phyloP scores from a whole-genome alignment of 2,329 filamentous ascomycete genomes.

The Proliferodiscus dingleyae region DNA sequence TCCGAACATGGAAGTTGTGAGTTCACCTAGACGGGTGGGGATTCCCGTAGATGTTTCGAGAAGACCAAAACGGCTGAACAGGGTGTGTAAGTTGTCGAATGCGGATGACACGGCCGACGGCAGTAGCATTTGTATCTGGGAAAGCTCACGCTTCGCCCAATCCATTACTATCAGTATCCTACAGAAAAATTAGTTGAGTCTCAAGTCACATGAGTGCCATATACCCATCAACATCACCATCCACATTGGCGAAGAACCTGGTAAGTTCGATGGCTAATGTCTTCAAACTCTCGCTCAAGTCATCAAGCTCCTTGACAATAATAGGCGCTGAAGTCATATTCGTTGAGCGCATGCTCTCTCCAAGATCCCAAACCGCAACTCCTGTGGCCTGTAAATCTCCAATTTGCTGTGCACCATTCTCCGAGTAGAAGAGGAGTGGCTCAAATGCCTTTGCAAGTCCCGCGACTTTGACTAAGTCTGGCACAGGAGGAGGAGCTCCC shows the following conservation, averaged over 20 bases:
- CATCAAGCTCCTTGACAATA: conserved; percentile 81
- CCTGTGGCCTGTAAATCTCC: conserved; percentile 86
- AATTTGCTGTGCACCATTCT: conserved; percentile 81
- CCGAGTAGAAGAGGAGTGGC: conserved; percentile 90
- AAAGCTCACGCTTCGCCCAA: conserved; percentile 84
- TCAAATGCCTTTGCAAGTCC: conserved; percentile 88
- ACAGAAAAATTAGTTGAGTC: conserved; percentile 19
- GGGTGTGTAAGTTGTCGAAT: conserved; percentile 77
- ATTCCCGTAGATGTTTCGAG: conserved; percentile 50
- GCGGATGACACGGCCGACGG: conserved; percentile 62
- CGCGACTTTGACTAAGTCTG: conserved; percentile 86
- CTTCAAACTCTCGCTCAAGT: conserved; percentile 79
- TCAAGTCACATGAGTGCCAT: conserved; percentile 22
- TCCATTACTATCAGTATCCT: conserved; percentile 93
- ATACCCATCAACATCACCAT: conserved; percentile 83
- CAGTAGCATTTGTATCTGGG: conserved; percentile 58
- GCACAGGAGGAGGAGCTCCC: conserved; percentile 60
- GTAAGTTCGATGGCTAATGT: conserved; percentile 80
- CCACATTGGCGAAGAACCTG: conserved; percentile 87
- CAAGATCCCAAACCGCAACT: conserved; percentile 89
- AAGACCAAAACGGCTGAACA: conserved; percentile 61
- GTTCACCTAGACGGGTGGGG: conserved; percentile 63
- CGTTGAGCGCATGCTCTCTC: conserved; percentile 80
- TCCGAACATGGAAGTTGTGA: conserved; percentile 72
- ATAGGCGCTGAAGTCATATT: conserved; percentile 87